Conservation (phyloP, 768 basidiomycete genomes). For the Hygrophorus pudorinus region DNA sequence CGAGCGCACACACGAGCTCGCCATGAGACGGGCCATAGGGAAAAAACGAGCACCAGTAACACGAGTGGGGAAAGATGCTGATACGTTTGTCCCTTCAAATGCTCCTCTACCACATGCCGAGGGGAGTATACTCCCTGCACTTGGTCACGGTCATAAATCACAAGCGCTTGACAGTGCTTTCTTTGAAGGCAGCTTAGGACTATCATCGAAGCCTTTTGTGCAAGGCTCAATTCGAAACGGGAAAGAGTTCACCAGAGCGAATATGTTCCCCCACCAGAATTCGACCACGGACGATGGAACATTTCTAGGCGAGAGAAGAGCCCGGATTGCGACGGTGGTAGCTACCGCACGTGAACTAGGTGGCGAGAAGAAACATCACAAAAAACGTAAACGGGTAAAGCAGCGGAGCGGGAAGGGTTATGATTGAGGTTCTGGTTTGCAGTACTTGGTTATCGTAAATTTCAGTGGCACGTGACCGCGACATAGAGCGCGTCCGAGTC, state of each 20-base stretch:
- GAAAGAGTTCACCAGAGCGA: conserved; percentile 52
- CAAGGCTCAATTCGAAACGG: conserved; percentile 48
- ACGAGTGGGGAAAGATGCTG: conserved; percentile 73
- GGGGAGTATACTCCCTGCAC: conserved; percentile 17
- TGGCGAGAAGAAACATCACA: conserved; percentile 74
- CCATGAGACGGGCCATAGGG: conserved; percentile 48
- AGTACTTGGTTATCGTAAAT: no score
- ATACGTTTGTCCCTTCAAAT: conserved; percentile 61
- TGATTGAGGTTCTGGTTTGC: conserved; percentile 42
- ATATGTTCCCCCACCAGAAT: conserved; percentile 78
- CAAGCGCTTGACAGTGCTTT: conserved; percentile 72
- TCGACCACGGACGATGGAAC: conserved; percentile 70
- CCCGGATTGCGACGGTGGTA: conserved; percentile 32
- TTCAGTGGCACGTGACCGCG: conserved; percentile 2
- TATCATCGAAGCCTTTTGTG: conserved; percentile 54
- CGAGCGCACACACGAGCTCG: conserved; percentile 48
- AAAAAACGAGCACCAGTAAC: conserved; percentile 87
- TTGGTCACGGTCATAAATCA: conserved; percentile 42
- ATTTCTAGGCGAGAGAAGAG: conserved; percentile 34
- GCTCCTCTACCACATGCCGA: conserved; percentile 15
- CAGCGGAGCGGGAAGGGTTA: conserved; percentile 92
- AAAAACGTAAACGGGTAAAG: conserved; percentile 72
- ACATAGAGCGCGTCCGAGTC: background rate
- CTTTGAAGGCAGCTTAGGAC: conserved; percentile 48
- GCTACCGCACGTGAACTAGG: conserved; percentile 26